Percentiles rank a stretch among this genome's conserved stretches.
Conservation (phyloP, 768 basidiomycete species). For the Mycena galericulata region DNA sequence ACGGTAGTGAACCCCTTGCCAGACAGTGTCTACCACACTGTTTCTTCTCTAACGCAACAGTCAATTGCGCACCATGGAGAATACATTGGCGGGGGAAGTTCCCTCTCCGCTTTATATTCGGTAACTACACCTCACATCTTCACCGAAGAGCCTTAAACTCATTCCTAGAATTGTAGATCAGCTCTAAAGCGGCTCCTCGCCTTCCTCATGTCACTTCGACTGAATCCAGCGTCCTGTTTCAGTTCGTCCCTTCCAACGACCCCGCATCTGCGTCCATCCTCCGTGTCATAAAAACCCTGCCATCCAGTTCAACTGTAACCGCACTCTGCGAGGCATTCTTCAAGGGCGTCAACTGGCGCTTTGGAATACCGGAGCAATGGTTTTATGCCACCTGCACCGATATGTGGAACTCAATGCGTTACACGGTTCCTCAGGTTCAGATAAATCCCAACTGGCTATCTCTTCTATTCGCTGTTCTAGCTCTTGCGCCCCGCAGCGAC, state of each 20-base stretch:
- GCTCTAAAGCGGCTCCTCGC: conserved; percentile 46
- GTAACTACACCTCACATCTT: conserved; percentile 42
- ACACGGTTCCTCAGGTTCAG: conserved; percentile 46
- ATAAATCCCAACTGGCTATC: conserved; percentile 65
- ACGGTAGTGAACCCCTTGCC: conserved; percentile 38
- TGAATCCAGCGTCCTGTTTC: conserved; percentile 41
- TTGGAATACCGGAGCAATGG: conserved; percentile 63
- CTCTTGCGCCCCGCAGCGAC: conserved; percentile 49
- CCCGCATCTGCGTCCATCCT: conserved; percentile 37
- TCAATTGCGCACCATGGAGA: conserved; percentile 62
- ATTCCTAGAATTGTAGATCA: conserved; percentile 46
- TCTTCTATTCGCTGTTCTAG: conserved; percentile 62
- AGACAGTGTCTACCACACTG: conserved; percentile 53
- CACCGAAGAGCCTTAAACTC: conserved; percentile 6
- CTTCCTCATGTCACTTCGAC: conserved; percentile 58
- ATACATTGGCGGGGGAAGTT: conserved; percentile 60
- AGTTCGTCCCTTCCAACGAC: conserved; percentile 18
- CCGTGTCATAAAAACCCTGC: conserved; percentile 50
- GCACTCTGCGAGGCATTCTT: conserved; percentile 57
- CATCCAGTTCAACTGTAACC: conserved; percentile 46
- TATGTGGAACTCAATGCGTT: conserved; percentile 61
- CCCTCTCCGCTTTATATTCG: conserved; percentile 60
- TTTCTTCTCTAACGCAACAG: conserved; percentile 55
- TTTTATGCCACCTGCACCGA: conserved; percentile 54
- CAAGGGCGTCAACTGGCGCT: conserved; percentile 61